phyloP scores from a whole-genome alignment of 2,329 filamentous ascomycete species.

The Chaetomium strumarium region DNA sequence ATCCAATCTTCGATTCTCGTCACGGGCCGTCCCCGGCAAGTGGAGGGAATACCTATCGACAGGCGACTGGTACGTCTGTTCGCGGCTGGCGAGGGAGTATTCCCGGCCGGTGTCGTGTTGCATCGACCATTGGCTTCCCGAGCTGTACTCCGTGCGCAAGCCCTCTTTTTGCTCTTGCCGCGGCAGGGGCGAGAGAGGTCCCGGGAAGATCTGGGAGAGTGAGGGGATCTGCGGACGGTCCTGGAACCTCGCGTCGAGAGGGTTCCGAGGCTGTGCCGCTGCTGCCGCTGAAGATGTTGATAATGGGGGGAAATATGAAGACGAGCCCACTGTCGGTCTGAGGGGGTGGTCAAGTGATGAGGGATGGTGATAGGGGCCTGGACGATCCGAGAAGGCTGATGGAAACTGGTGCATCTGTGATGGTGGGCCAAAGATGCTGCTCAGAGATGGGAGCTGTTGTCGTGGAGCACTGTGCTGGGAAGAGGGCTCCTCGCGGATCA shows the following conservation, averaged over 20 bases:
- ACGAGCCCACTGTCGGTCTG: constrained; percentile 29
- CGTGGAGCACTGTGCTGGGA: constrained; percentile 29
- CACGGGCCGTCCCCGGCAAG: constrained; percentile 29
- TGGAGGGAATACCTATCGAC: constrained; percentile 34
- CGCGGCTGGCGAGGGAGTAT: constrained; percentile 41
- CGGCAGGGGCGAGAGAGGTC: constrained; percentile 41
- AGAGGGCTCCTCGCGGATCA: constrained; percentile 31
- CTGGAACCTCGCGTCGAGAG: constrained; percentile 42
- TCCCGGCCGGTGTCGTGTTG: constrained; percentile 40
- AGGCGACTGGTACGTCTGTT: constrained; percentile 31
- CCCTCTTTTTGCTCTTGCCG: constrained; percentile 36
- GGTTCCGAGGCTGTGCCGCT: constrained; percentile 39
- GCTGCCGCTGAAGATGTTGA: constrained; percentile 31
- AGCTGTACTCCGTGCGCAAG: constrained; percentile 33
- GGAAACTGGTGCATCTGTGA: constrained; percentile 38
- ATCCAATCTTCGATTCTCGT: constrained; percentile 26
- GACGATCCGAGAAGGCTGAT: constrained; percentile 43
- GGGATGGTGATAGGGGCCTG: constrained; percentile 36
- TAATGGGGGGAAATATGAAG: constrained; percentile 41
- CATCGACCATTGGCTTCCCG: constrained; percentile 33
- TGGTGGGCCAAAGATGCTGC: constrained; percentile 50
- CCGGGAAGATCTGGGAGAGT: constrained; percentile 34
- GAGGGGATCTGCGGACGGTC: constrained; percentile 35
- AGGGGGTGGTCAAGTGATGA: constrained; percentile 45
- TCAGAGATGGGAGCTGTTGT: constrained; percentile 51